Base-by-base conservation (phyloP, 192 early-diverging fungal species). In the Gonapodya prolifera region DNA sequence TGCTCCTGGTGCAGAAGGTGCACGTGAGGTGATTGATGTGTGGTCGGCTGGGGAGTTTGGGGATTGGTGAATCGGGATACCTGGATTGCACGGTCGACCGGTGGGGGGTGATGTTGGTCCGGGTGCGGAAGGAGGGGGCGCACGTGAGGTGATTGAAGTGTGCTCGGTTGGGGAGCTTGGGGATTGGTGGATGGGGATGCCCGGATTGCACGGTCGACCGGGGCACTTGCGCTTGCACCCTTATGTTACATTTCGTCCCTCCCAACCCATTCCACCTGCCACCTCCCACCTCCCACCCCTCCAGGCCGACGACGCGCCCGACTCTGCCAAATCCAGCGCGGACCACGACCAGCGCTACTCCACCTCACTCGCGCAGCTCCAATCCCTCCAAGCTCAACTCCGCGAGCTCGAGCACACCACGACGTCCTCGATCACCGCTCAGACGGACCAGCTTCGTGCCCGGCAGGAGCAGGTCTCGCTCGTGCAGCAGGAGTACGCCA, bases 301-400 rank as follows among this genome's bases (percentile, higher is more conserved):
- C 23, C 45, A 84, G 85, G 82, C 87, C 0, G 87, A 89, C 78
- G 86, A 89, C 29, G 77, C 78, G 0, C 83, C 83, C 35, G 88
- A 88, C 31, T 79, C 78, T 29, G 85, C 86, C 70, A 88, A 89
- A 79, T 79, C 82, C 69, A 79, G 80, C 0, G 74, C 84, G 28
- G 88, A 88, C 77, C 85, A 88, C 34, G 82, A 82, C 76, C 84
- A 86, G 71, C 83, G 87, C 70, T 89, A 89, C 78, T 75, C 79
- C 13, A 80, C 80, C 70, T 81, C 80, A 33, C 82, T 89, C 77
- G 35, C 82, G 18, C 70, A 85, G 18, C 79, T 88, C 1, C 35
- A 70, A 16, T 71, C 79, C 71, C 80, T 87, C 0, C 79, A 80
- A 28, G 75, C 77, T 17, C 83, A 85, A 71, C 81, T 79, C 45